Conservation (phyloP, 2,329 filamentous ascomycete genomes). For the Botrytis sinoallii region DNA sequence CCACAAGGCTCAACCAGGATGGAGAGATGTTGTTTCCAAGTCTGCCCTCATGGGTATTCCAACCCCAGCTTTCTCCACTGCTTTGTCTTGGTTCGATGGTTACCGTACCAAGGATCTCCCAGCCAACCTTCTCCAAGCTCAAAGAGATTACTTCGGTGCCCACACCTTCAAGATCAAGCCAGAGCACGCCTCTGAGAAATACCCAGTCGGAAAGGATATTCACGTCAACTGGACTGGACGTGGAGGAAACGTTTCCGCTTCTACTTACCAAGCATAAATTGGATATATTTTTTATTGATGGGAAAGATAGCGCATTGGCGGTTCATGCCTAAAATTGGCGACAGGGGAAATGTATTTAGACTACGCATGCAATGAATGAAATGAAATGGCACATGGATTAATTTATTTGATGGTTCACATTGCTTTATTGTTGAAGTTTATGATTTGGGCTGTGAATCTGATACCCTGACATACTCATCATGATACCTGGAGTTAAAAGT, state of each 20-base stretch:
- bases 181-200: slow-evolving; percentile 71
- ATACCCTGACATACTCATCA: background rate
- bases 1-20: slow-evolving; percentile 89
- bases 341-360: slow-evolving; percentile 18
- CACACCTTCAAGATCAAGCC: slow-evolving; percentile 90
- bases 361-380: slow-evolving; percentile 15
- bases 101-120: slow-evolving; percentile 97
- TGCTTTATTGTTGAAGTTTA: background rate
- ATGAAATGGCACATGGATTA: slow-evolving; percentile 7
- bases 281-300: slow-evolving; percentile 2
- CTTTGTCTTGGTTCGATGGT: slow-evolving; percentile 97
- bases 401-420: background rate
- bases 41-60: slow-evolving; percentile 92
- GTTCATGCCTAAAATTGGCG: slow-evolving; percentile 10
- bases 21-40: slow-evolving; percentile 90
- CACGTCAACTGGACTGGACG: slow-evolving; percentile 99
- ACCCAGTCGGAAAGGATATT: slow-evolving; percentile 81
- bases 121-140: slow-evolving; percentile 96
- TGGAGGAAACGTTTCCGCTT: slow-evolving; percentile 94
- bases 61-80: slow-evolving; percentile 93
- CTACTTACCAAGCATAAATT: slow-evolving; percentile 88
- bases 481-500: background rate
- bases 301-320: background rate
- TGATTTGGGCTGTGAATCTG: background rate
- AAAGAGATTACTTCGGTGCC: slow-evolving; percentile 99